phyloP scores from a whole-genome alignment of 139 green algal species.

The Coelastrella sp. region DNA sequence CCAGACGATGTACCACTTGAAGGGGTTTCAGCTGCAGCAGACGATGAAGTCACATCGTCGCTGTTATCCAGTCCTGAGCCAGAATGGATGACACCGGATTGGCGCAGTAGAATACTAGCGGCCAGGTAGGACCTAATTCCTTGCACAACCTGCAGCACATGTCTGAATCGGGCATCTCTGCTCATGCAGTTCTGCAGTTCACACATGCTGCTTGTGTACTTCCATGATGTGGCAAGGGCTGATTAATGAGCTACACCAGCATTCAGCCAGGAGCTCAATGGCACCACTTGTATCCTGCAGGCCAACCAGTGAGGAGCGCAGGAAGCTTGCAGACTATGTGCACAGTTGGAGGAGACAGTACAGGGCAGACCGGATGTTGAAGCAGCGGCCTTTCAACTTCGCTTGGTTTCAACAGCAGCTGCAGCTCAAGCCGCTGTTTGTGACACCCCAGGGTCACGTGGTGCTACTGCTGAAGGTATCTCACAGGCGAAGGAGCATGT shows the following conservation, averaged over 20 bases:
- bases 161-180: neutral
- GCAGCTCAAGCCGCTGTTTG: neutral
- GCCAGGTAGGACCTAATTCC: neutral
- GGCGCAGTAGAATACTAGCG: slow-evolving; percentile 10
- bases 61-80: slow-evolving; percentile 34
- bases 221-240: too few species aligned
- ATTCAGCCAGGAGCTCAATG: neutral
- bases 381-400: slow-evolving; percentile 13
- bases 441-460: slow-evolving; percentile 13
- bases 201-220: too few species aligned
- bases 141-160: neutral
- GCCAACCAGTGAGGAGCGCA: slow-evolving; percentile 25
- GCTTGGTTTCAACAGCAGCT: slow-evolving; percentile 20
- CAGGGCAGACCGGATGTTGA: neutral
- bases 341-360: slow-evolving; percentile 8
- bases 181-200: neutral
- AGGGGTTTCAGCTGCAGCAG: neutral
- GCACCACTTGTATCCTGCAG: neutral
- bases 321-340: neutral
- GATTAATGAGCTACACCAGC: neutral
- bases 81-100: slow-evolving; percentile 40
- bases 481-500: neutral
- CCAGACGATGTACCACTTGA: neutral
- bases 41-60: neutral
- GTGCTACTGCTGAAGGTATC: slow-evolving; percentile 42